Percentiles rank a stretch among this genome's conserved stretches.
These are phyloP conservation scores for Elongisporangium undulatum DNA, from an alignment of 352 stramenopile genomes.

Conservation along the genomic window DNA sequence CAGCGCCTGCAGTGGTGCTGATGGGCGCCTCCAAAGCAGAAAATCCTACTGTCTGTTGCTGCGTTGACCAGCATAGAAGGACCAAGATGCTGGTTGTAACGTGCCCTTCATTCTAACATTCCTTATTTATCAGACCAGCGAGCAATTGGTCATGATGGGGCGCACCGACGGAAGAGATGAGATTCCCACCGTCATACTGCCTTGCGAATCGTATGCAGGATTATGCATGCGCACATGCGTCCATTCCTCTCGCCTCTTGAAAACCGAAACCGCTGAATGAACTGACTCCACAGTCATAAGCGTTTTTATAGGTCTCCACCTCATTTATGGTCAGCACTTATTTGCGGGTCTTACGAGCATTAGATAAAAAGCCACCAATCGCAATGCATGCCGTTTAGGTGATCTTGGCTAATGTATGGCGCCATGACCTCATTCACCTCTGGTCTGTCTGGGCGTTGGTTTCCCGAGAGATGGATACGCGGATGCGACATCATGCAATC, in stretches of 20 bases:
- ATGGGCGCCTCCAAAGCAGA: background rate
- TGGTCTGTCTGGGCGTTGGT: background rate
- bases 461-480: background rate
- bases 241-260: background rate
- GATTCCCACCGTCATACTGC: background rate
- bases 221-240: background rate
- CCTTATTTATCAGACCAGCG: background rate
- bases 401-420: background rate
- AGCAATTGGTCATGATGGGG: background rate
- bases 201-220: background rate
- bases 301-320: too few species aligned
- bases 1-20: background rate
- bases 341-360: background rate
- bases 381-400: background rate
- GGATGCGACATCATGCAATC: background rate
- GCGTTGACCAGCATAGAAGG: background rate
- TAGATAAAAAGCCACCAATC: background rate
- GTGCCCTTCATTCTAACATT: background rate
- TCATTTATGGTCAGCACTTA: background rate
- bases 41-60: background rate
- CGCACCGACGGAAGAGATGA: too few species aligned
- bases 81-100: background rate
- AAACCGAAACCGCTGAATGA: background rate
- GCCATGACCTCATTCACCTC: background rate
- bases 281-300: background rate